These are phyloP conservation scores for Aspergillus pseudotamarii DNA, from an alignment of 2,329 filamentous ascomycete genomes.

Conservation along the genomic window DNA sequence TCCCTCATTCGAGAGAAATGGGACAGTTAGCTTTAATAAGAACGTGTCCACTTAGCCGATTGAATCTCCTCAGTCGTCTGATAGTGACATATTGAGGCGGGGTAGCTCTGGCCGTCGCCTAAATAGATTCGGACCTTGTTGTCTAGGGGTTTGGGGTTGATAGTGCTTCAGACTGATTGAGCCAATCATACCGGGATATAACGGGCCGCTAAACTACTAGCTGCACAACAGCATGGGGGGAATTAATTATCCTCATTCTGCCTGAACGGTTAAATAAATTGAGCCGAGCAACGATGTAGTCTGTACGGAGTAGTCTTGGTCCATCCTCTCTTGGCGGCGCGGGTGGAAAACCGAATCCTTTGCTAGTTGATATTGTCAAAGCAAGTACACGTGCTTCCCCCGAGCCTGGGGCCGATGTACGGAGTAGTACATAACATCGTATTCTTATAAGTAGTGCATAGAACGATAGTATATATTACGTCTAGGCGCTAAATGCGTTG, in stretches of 20 bases:
- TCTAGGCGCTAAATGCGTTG: background rate
- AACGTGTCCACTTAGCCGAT: background rate
- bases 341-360: background rate
- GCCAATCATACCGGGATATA: background rate
- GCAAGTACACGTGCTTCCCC: background rate
- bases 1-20: background rate
- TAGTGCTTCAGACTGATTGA: background rate
- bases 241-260: constrained; percentile 6
- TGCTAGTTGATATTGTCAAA: background rate
- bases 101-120: background rate
- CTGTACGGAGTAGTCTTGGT: background rate
- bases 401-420: background rate
- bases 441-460: background rate
- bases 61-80: constrained; percentile 10
- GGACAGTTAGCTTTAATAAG: background rate
- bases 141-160: background rate
- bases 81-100: constrained; percentile 8
- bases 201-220: background rate
- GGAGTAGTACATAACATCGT: too few relatives aligned
- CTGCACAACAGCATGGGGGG: background rate
- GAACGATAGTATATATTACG: background rate
- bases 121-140: background rate
- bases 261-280: constrained; percentile 12
- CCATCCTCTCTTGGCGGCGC: background rate
- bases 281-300: background rate